Evolutionary conservation across 441 rosid species (phyloP).

Genomic region (Croton laevigatus): DNA sequence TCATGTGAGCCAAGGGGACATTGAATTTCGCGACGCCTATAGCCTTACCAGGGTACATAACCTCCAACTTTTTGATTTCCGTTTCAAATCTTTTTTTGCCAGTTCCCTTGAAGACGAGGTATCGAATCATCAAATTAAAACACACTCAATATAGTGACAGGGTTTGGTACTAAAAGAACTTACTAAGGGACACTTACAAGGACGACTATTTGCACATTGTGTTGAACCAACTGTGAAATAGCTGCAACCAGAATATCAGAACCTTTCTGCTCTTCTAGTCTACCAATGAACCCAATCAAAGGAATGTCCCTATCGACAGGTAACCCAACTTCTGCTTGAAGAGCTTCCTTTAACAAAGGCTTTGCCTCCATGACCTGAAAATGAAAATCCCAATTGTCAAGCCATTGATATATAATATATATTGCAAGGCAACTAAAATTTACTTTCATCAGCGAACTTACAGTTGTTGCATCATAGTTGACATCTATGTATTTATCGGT

Average conservation of each 20-base stretch:
- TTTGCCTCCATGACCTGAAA: conserved; percentile 73
- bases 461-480: conserved; percentile 67
- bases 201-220: conserved; percentile 65
- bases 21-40: conserved; percentile 80
- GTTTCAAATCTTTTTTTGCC: conserved; percentile 78
- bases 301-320: conserved; percentile 76
- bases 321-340: conserved; percentile 85
- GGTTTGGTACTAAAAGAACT: not conserved
- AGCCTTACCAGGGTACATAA: conserved; percentile 56
- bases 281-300: conserved; percentile 85
- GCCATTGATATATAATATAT: not conserved
- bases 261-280: conserved; percentile 95
- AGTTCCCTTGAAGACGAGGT: conserved; percentile 52
- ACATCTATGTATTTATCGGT: conserved; percentile 66
- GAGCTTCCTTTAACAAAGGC: conserved; percentile 80
- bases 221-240: conserved; percentile 50
- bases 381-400: not conserved
- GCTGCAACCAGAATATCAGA: conserved; percentile 84
- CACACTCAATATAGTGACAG: not conserved
- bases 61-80: conserved; percentile 61
- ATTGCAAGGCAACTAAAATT: not conserved
- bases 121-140: not conserved
- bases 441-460: conserved; percentile 34
- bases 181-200: conserved; percentile 52
- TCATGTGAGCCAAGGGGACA: conserved; percentile 82